Percentiles rank a stretch among this genome's conserved stretches.
These are phyloP conservation scores for Malbranchea zuffiana DNA, from an alignment of 2,329 filamentous ascomycete species.

Conservation along the genomic window DNA sequence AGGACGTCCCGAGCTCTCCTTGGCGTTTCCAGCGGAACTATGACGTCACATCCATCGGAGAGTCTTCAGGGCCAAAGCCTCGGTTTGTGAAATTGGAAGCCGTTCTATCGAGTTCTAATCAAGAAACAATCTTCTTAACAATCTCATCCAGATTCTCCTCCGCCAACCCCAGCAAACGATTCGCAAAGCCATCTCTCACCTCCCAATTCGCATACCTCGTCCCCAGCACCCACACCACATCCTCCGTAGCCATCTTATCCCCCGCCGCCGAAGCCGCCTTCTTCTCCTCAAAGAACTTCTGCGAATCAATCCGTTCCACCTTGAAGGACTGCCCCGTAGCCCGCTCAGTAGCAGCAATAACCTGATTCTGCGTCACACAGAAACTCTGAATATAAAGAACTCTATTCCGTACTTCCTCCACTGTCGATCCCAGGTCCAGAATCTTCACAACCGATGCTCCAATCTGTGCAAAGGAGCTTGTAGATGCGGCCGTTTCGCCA, in stretches of 20 bases:
- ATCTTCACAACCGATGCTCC: conserved; percentile 7
- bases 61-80: no score
- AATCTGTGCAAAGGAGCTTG: conserved; percentile 8
- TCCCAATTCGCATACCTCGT: conserved; percentile 10
- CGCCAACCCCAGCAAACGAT: conserved; percentile 2
- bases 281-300: conserved; percentile 5
- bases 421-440: conserved; percentile 2
- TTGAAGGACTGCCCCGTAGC: conserved; percentile 2
- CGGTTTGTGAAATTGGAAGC: no score
- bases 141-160: conserved; percentile 7
- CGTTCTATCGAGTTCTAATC: not conserved
- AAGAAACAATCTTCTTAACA: not conserved
- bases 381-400: conserved; percentile 12
- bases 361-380: conserved; percentile 8
- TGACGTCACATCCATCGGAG: no score
- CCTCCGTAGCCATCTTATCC: conserved; percentile 1
- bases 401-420: conserved; percentile 5
- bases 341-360: conserved; percentile 6
- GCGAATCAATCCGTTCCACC: conserved; percentile 1
- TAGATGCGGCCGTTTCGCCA: conserved; percentile 4
- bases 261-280: conserved; percentile 4
- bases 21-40: no score
- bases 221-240: conserved; percentile 9
- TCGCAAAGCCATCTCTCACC: conserved; percentile 6
- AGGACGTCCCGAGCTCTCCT: no score